phyloP scores from a whole-genome alignment of 2,329 filamentous ascomycete species.

The Hirsutella thompsonii region DNA sequence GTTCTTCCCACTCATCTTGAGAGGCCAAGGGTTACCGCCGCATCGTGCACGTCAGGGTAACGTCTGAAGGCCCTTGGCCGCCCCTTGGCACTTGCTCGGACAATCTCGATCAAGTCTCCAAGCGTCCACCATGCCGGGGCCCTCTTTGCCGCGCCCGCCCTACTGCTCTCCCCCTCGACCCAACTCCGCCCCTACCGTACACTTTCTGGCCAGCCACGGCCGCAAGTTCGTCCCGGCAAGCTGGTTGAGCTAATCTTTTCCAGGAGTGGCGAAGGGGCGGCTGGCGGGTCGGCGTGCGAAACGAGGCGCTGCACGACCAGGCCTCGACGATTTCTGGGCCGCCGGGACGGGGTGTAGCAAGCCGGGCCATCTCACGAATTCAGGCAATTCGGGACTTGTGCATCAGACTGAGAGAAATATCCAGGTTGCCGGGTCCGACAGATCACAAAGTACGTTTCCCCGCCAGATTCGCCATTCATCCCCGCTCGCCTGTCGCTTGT shows the following conservation, averaged over 20 bases:
- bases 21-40: not conserved
- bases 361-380: not conserved
- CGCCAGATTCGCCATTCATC: no score
- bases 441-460: no score
- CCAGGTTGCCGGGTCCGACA: no score
- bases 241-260: conserved; percentile 7
- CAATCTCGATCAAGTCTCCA: not conserved
- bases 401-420: not conserved
- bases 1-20: not conserved
- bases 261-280: conserved; percentile 1
- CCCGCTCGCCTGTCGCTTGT: no score
- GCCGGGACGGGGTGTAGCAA: not conserved
- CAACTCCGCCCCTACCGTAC: not conserved
- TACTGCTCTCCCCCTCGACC: not conserved
- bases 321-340: not conserved
- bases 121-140: not conserved
- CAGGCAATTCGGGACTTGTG: conserved; percentile 3
- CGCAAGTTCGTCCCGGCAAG: conserved; percentile 6
- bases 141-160: not conserved
- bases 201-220: not conserved
- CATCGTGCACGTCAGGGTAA: not conserved
- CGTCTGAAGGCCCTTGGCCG: not conserved
- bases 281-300: not conserved
- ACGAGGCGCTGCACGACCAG: not conserved
- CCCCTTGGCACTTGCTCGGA: not conserved